These are phyloP conservation scores for Linnemannia hyalina DNA, from an alignment of 192 early-diverging fungal genomes.

Conservation along the genomic window DNA sequence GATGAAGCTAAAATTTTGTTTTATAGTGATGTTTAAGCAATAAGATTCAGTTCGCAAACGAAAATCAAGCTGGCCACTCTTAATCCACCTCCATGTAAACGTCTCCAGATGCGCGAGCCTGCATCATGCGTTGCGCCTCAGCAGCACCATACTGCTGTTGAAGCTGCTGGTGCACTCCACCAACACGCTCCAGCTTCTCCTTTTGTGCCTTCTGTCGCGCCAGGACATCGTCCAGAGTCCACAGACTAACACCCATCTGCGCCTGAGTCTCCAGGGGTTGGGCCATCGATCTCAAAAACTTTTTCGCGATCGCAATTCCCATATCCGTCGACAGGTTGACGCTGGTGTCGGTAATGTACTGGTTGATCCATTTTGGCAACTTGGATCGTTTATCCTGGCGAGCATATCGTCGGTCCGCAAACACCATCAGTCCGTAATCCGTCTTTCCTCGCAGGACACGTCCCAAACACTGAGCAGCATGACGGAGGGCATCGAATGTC, in stretches of 20 bases:
- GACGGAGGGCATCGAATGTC: conserved; percentile 98
- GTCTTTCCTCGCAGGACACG: conserved; percentile 97
- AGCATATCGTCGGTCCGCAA: conserved; percentile 96
- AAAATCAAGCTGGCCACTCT: neutral
- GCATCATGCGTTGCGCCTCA: conserved; percentile 28
- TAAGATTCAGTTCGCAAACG: too few species aligned
- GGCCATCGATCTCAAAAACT: conserved; percentile 96
- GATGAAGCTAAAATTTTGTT: too few species aligned
- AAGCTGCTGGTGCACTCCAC: conserved; percentile 5
- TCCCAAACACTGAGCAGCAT: conserved; percentile 99
- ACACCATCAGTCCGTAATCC: conserved; percentile 99
- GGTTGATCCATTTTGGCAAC: conserved; percentile 96
- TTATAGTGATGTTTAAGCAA: too few species aligned
- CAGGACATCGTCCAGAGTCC: conserved; percentile 82
- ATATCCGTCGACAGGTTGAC: conserved; percentile 97
- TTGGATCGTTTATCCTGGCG: conserved; percentile 95
- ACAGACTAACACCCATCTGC: conserved; percentile 92
- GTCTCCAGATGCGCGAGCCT: conserved; percentile 37
- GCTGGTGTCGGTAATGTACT: conserved; percentile 89
- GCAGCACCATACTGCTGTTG: conserved; percentile 31
- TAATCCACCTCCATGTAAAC: conserved; percentile 51
- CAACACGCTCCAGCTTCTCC: conserved; percentile 37
- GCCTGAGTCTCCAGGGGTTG: conserved; percentile 88
- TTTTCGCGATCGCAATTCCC: conserved; percentile 91
- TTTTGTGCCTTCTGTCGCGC: conserved; percentile 54